Evolutionary conservation across 139 green algal species (phyloP).

Genomic region (Chlorella sp.): DNA sequence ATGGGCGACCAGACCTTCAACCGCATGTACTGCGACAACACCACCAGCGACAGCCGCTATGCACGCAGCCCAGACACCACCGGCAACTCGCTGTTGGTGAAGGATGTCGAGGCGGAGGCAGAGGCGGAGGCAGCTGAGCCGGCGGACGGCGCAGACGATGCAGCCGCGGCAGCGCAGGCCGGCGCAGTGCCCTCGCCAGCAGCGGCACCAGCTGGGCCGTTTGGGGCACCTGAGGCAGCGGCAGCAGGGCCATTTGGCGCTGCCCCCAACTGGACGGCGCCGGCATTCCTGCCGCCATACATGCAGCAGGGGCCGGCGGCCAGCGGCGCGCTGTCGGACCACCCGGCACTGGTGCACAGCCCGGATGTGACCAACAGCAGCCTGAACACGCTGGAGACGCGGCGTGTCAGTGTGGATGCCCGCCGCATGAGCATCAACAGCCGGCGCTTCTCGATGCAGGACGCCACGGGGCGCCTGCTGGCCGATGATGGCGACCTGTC

Average conservation of each 20-base stretch:
- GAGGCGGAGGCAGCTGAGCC: background rate
- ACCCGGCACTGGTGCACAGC: constrained; percentile 48
- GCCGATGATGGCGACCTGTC: constrained; percentile 11
- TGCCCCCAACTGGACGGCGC: constrained; percentile 28
- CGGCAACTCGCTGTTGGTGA: constrained; percentile 11
- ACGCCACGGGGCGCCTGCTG: constrained; percentile 35
- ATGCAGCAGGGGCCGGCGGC: background rate
- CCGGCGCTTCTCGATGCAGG: constrained; percentile 35
- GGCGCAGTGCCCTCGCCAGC: background rate
- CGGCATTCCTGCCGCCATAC: constrained; percentile 51
- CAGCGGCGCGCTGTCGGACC: constrained; percentile 26
- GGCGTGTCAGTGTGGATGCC: constrained; percentile 23
- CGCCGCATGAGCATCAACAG: constrained; percentile 34
- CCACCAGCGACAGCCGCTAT: constrained; percentile 30
- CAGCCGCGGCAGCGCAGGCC: background rate
- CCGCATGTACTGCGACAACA: constrained; percentile 63
- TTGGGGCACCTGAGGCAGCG: background rate
- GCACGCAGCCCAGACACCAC: constrained; percentile 17
- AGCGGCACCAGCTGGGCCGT: background rate
- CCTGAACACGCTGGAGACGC: constrained; percentile 42
- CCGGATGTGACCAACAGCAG: constrained; percentile 42
- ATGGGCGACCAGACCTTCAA: constrained; percentile 83
- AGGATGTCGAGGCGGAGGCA: background rate
- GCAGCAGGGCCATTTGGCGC: background rate
- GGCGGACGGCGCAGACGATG: background rate